These are phyloP conservation scores for Penicillium brevicompactum DNA, from an alignment of 2,329 filamentous ascomycete species.

Conservation along the genomic window DNA sequence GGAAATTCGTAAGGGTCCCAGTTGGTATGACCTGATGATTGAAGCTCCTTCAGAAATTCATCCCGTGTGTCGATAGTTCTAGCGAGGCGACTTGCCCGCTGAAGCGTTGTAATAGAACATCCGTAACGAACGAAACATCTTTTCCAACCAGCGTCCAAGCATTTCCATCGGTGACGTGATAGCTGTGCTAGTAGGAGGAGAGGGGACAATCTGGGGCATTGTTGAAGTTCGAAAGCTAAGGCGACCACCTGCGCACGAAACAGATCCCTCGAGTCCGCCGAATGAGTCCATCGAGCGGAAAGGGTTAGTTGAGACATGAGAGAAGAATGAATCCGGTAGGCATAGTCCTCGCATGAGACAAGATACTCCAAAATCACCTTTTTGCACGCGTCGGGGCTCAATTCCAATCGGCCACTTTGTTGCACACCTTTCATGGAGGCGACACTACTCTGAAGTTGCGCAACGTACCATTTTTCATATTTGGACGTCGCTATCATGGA, in stretches of 20 bases:
- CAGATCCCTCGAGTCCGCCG: too few species aligned
- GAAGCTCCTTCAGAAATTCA: conserved; percentile 36
- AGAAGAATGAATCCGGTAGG: too few species aligned
- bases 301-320: too few species aligned
- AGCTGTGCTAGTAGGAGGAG: conserved; percentile 27
- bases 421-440: conserved; percentile 9
- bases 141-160: conserved; percentile 7
- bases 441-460: conserved; percentile 13
- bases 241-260: too few species aligned
- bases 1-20: conserved; percentile 58
- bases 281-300: too few species aligned
- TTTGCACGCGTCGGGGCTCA: too few species aligned
- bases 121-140: conserved; percentile 26
- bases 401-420: not conserved
- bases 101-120: conserved; percentile 29
- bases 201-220: conserved; percentile 23
- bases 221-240: not conserved
- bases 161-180: conserved; percentile 11
- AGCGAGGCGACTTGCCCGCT: conserved; percentile 32
- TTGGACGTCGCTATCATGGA: conserved; percentile 10
- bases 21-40: conserved; percentile 56
- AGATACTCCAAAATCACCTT: too few species aligned
- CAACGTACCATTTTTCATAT: conserved; percentile 18
- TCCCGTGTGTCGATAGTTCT: conserved; percentile 11
- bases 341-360: too few species aligned